A percentile compares a stretch with the other conserved stretches of the same genome.
phyloP scores from a whole-genome alignment of 2,329 filamentous ascomycete genomes.

The Colletotrichum sp. region DNA sequence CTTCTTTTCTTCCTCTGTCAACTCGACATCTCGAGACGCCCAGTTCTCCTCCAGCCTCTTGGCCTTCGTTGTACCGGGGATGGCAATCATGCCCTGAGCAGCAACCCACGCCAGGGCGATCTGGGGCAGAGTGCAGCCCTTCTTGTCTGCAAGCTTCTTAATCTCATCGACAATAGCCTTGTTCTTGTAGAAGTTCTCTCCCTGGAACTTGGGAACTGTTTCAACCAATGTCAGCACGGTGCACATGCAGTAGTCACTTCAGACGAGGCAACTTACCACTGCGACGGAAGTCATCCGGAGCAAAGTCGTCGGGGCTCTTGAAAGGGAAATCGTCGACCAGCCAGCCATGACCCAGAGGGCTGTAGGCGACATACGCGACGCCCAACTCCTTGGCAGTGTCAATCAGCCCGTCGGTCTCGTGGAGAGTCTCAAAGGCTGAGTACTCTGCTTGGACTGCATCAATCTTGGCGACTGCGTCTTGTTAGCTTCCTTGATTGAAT shows the following conservation, averaged over 20 bases:
- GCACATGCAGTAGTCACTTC: neutral
- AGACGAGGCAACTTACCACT: constrained; percentile 29
- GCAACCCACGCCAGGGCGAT: constrained; percentile 45
- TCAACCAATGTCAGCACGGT: constrained; percentile 25
- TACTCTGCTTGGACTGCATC: constrained; percentile 52
- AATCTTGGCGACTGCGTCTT: constrained; percentile 46
- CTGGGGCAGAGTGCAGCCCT: constrained; percentile 37
- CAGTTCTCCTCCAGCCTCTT: constrained; percentile 44
- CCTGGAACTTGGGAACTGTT: constrained; percentile 39
- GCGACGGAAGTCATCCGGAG: constrained; percentile 43
- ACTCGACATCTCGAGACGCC: constrained; percentile 37
- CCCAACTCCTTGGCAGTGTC: constrained; percentile 43
- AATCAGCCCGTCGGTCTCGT: constrained; percentile 37
- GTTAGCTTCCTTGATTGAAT: neutral
- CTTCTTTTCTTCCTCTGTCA: constrained; percentile 39
- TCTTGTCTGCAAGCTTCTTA: constrained; percentile 40
- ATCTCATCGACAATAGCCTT: constrained; percentile 44
- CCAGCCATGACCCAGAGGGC: constrained; percentile 52
- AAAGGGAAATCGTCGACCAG: constrained; percentile 48
- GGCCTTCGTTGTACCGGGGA: constrained; percentile 49
- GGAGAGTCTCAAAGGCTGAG: constrained; percentile 31
- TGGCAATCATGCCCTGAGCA: constrained; percentile 46
- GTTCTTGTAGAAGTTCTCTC: constrained; percentile 51
- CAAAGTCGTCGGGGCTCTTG: constrained; percentile 51
- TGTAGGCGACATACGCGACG: constrained; percentile 49